Percentiles rank a stretch among this genome's conserved stretches.
Evolutionary conservation across 148 eudicot species (phyloP).

Genomic region (Rhododendron ferrugineum): DNA sequence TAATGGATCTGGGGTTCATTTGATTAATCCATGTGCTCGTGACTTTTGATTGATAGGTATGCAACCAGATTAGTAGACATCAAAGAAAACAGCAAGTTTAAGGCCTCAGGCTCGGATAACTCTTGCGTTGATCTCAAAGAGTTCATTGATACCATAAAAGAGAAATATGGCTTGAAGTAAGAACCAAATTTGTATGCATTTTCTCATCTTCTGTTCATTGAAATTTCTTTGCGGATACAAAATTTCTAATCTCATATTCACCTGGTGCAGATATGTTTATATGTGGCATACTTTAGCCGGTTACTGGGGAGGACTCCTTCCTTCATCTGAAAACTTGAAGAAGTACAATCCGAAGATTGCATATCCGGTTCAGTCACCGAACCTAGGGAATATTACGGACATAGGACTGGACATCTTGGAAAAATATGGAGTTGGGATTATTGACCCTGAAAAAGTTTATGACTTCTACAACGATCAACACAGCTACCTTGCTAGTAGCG

Average conservation of each 20-base stretch:
- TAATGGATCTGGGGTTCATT: not conserved
- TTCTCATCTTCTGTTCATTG: not conserved
- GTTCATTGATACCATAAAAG: not conserved
- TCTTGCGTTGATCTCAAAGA: slow-evolving; percentile 1
- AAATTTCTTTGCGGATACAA: not conserved
- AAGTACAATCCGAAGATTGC: slow-evolving; percentile 1
- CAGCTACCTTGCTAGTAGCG: not conserved
- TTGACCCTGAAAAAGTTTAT: slow-evolving; percentile 2
- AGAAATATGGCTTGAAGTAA: not conserved
- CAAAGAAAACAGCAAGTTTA: slow-evolving; percentile 6
- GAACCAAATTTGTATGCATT: not conserved
- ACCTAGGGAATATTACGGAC: not conserved
- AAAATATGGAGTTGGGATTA: slow-evolving; percentile 4
- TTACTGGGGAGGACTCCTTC: slow-evolving; percentile 7
- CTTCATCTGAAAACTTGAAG: not conserved
- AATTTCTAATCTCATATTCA: not conserved
- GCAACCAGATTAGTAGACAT: slow-evolving; percentile 4
- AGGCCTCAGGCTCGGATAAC: slow-evolving; percentile 2
- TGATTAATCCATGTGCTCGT: not conserved
- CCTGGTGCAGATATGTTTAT: not conserved
- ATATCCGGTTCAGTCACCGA: not conserved
- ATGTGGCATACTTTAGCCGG: slow-evolving; percentile 4
- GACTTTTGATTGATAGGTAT: not conserved
- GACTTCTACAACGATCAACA: not conserved
- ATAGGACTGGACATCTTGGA: not conserved